phyloP scores from a whole-genome alignment of 2,329 filamentous ascomycete species.

The Xylariaceae sp. region DNA sequence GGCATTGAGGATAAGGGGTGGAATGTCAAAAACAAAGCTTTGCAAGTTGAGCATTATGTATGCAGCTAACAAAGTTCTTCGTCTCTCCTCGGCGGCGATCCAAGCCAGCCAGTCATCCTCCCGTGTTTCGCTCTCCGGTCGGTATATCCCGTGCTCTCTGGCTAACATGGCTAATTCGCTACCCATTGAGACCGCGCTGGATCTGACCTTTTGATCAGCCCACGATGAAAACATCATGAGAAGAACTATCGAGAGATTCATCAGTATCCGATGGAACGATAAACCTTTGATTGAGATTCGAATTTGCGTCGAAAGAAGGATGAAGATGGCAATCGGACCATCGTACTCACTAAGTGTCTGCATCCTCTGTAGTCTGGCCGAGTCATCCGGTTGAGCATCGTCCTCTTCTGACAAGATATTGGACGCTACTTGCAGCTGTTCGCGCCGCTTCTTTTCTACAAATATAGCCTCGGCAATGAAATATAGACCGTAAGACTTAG shows the following conservation, averaged over 20 bases:
- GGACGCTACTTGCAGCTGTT: constrained; percentile 42
- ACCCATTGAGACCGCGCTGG: constrained; percentile 23
- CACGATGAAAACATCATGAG: constrained; percentile 30
- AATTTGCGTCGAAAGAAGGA: no score
- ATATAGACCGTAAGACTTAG: constrained; percentile 54
- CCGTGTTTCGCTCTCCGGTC: constrained; percentile 15
- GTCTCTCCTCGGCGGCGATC: constrained; percentile 48
- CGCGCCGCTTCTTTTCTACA: constrained; percentile 47
- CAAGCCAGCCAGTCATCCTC: constrained; percentile 55
- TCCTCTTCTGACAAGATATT: constrained; percentile 7
- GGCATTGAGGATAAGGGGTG: constrained; percentile 54
- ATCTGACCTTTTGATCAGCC: constrained; percentile 18
- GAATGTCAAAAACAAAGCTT: constrained; percentile 60
- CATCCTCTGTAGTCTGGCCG: constrained; percentile 32
- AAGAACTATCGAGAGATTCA: no score
- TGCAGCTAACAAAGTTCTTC: constrained; percentile 55
- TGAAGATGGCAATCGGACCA: no score
- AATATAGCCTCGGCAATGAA: constrained; percentile 55
- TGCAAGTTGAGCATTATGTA: constrained; percentile 54
- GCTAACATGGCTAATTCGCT: constrained; percentile 20
- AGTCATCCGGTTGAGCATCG: neutral
- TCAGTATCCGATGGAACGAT: no score
- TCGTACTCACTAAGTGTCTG: constrained; percentile 40
- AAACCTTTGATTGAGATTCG: no score
- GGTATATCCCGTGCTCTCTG: constrained; percentile 9